Conservation (phyloP, 192 early-diverging fungal genomes). For the Backusella sp. region DNA sequence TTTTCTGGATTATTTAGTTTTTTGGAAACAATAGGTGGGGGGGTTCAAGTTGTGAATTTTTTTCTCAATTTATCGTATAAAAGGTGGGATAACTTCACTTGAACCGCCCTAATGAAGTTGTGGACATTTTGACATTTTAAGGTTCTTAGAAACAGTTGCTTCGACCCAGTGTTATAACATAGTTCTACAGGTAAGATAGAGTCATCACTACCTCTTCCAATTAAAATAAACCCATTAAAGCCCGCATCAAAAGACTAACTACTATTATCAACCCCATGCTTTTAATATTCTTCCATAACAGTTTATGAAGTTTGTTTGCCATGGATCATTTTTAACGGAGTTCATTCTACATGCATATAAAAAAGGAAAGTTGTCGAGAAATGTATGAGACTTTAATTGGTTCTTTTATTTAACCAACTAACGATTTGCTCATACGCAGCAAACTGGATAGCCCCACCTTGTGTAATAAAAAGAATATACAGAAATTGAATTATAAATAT, state of each 20-base stretch:
- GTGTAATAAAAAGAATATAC: constrained; percentile 9
- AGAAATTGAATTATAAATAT: constrained; percentile 3
- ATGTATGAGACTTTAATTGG: not conserved
- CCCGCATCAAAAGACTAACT: not conserved
- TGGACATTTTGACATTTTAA: not conserved
- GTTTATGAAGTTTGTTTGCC: not conserved
- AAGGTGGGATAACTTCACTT: no score
- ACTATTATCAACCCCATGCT: not conserved
- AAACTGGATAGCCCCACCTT: constrained; percentile 42
- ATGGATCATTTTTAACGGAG: not conserved
- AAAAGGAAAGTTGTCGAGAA: constrained; percentile 2
- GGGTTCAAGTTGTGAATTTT: no score
- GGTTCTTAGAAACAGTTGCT: not conserved
- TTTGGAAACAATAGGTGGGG: not conserved
- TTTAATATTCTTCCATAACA: not conserved
- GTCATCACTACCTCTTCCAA: not conserved
- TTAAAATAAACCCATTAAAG: not conserved
- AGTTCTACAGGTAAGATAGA: not conserved
- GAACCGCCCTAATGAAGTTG: not conserved
- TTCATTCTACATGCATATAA: not conserved
- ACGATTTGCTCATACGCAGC: constrained; percentile 30
- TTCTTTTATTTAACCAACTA: constrained; percentile 21
- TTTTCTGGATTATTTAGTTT: not conserved
- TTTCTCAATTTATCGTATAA: no score
- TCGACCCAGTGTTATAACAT: not conserved